These are phyloP conservation scores for Microsporum audouinii DNA, from an alignment of 2,329 filamentous ascomycete species.

Conservation along the genomic window DNA sequence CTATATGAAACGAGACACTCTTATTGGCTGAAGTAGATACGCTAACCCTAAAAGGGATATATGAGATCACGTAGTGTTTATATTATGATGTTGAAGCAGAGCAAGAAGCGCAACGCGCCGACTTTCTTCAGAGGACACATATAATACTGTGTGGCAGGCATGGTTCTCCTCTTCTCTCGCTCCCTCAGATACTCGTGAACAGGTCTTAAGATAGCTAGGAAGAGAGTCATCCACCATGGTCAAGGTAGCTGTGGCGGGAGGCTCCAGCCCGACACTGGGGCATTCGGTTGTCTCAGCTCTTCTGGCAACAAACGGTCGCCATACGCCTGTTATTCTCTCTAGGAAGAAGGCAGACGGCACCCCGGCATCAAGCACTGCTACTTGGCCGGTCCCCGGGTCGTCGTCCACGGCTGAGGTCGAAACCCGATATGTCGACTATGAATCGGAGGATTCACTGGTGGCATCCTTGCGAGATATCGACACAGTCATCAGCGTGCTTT, in stretches of 20 bases:
- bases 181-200: not conserved
- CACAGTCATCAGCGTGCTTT: constrained; percentile 20
- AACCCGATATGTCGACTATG: constrained; percentile 23
- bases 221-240: constrained; percentile 4
- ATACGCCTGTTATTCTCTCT: constrained; percentile 23
- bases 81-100: not conserved
- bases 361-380: not conserved
- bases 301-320: constrained; percentile 12
- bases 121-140: not conserved
- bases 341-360: constrained; percentile 12
- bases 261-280: constrained; percentile 7
- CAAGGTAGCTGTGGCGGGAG: constrained; percentile 10
- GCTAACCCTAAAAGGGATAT: not conserved
- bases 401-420: constrained; percentile 9
- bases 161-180: not conserved
- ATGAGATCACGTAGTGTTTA: not conserved
- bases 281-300: constrained; percentile 11
- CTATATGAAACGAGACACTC: not conserved
- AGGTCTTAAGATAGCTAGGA: not conserved
- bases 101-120: not conserved
- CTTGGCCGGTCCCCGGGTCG: constrained; percentile 8
- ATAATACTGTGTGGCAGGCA: not conserved
- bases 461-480: constrained; percentile 18
- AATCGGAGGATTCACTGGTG: constrained; percentile 15
- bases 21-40: not conserved